Evolutionary conservation across 805 yeast species (phyloP).

Genomic region (Sporopachydermia lactativora): DNA sequence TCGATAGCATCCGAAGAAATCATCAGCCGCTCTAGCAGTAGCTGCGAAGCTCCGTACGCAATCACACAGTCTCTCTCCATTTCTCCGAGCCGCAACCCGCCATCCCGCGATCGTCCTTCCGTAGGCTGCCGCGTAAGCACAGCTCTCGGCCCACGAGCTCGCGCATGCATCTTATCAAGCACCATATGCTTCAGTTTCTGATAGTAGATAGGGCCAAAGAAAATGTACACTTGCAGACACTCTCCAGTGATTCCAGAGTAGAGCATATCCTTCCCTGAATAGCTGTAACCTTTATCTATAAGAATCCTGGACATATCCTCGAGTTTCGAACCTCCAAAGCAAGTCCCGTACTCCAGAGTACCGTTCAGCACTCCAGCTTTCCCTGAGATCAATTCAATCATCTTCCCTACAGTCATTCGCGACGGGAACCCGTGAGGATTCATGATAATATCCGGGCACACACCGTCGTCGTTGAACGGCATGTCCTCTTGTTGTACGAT

Average conservation of each 20-base stretch:
- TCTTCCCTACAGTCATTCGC: constrained; percentile 98
- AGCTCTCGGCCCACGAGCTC: constrained; percentile 98
- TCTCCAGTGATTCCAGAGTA: constrained; percentile 97
- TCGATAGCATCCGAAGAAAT: constrained; percentile 95
- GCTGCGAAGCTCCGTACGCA: constrained; percentile 96
- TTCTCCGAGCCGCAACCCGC: constrained; percentile 97
- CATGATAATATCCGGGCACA: constrained; percentile 92
- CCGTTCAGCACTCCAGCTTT: constrained; percentile 97
- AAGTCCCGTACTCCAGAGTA: constrained; percentile 85
- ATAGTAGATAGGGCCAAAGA: constrained; percentile 96
- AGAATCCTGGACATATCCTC: constrained; percentile 89
- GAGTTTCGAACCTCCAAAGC: constrained; percentile 95
- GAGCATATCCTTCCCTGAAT: constrained; percentile 95
- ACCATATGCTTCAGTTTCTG: constrained; percentile 99
- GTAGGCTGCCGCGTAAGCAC: constrained; percentile 97
- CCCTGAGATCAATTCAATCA: constrained; percentile 92
- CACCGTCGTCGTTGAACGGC: constrained; percentile 90
- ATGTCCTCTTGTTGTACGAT: constrained; percentile 94
- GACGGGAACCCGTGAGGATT: constrained; percentile 99
- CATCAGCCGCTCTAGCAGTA: constrained; percentile 89
- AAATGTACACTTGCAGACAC: constrained; percentile 90
- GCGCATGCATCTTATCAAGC: constrained; percentile 96
- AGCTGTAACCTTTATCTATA: constrained; percentile 82
- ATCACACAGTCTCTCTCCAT: constrained; percentile 99
- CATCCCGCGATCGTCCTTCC: constrained; percentile 97